A percentile compares a stretch with the other conserved stretches of the same genome.
Evolutionary conservation across 768 basidiomycete genomes (phyloP).

Genomic region (Phlebiopsis gigantea): DNA sequence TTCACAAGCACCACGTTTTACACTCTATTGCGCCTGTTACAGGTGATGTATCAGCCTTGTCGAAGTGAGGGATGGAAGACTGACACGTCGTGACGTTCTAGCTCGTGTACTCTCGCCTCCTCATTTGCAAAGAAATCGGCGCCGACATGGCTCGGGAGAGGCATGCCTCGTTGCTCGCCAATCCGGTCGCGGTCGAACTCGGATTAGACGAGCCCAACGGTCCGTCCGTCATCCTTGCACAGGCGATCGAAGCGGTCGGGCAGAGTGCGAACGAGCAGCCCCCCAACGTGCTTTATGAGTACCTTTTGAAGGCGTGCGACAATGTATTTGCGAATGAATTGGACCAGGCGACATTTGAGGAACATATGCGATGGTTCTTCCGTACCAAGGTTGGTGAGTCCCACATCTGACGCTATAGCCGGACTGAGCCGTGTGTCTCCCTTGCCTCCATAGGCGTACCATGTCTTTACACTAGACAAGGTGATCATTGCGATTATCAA

Average conservation of each 20-base stretch:
- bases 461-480: constrained; percentile 92
- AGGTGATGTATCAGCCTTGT: constrained; percentile 48
- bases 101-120: constrained; percentile 85
- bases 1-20: constrained; percentile 94
- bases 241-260: constrained; percentile 59
- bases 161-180: constrained; percentile 62
- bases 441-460: constrained; percentile 61
- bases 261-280: constrained; percentile 36
- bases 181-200: constrained; percentile 78
- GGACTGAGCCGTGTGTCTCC: neutral
- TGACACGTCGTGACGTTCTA: constrained; percentile 29
- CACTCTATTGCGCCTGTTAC: constrained; percentile 79
- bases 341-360: constrained; percentile 89
- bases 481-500: constrained; percentile 85
- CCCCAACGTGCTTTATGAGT: constrained; percentile 76
- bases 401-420: constrained; percentile 16
- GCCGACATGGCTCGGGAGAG: constrained; percentile 61
- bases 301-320: constrained; percentile 86
- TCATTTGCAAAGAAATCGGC: constrained; percentile 81
- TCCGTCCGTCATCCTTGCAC: constrained; percentile 57
- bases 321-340: constrained; percentile 91
- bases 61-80: constrained; percentile 4
- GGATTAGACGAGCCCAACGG: constrained; percentile 85
- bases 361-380: constrained; percentile 93
- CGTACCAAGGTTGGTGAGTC: constrained; percentile 59